Base-by-base conservation (phyloP, 805 yeast species). In the Saccharomycopsis synnaedendra region DNA sequence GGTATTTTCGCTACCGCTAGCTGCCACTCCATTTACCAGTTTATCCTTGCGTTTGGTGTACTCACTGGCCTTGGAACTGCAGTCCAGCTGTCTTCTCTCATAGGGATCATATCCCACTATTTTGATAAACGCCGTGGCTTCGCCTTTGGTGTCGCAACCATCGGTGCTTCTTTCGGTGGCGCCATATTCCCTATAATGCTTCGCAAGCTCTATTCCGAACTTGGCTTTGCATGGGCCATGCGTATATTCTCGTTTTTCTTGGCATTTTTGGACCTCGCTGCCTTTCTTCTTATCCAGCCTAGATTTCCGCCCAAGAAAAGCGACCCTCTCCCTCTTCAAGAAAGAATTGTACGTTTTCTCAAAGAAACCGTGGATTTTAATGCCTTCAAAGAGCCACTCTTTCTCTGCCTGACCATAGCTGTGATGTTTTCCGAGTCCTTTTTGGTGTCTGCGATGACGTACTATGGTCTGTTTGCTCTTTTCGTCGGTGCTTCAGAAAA, bases 161-260 rank as follows among this genome's bases (percentile, higher is more conserved):
- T 70, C 7, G 80, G 80, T 11, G 74, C 78, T 0, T 68, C 76
- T 4, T 56, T 74, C 9, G 81, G 81, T 4, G 76, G 78, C 8
- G 60, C 72, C 45, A 47, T 70, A 19, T 72, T 72, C 57, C 76
- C 79, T 8, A 58, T 72, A 39, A 64, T 71, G 64, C 64, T 74
- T n/a, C 66, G 72, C 35, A 58, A 58, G 19, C 59, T 74, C 46
- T 66, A 70, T 45, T 52, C 55, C 4, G 55, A 59, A 10, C 65
- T 74, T 29, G 82, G 82, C 1, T 76, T 73, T 55, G 65, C 64
- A 9, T 76, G 81, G 81, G 71, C 76, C 3, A 64, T 72, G 40
- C 64, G 82, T 43, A 63, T 68, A n/a, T 60, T 75, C 44, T 75
- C 75, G 0, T 69, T 76, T 53, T 62, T 68, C 42, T 32, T 54